Evolutionary conservation across 192 early-diverging fungal genomes (phyloP).

Genomic region (Coemansia interrupta): DNA sequence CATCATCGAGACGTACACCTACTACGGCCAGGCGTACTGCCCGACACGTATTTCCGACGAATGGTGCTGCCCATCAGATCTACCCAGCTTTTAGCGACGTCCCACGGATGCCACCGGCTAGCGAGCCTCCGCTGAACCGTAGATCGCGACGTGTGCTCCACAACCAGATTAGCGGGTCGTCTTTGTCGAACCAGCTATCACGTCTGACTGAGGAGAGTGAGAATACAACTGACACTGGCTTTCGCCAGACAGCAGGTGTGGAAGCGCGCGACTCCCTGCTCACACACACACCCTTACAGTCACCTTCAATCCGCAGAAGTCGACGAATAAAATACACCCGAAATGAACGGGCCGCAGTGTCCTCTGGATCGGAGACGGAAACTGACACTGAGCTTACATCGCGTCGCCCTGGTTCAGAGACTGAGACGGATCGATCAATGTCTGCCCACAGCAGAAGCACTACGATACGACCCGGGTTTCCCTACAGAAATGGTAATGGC

Average conservation of each 20-base stretch:
- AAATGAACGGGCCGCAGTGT: background rate
- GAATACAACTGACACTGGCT: background rate
- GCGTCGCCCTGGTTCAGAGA: slow-evolving; percentile 21
- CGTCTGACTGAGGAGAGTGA: slow-evolving; percentile 33
- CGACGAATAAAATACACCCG: slow-evolving; percentile 12
- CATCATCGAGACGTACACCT: no score
- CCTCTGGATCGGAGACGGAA: slow-evolving; percentile 33
- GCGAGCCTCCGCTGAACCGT: slow-evolving; percentile 30
- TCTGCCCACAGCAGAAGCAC: background rate
- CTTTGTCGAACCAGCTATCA: slow-evolving; percentile 33
- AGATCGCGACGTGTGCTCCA: slow-evolving; percentile 18
- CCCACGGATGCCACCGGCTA: slow-evolving; percentile 14
- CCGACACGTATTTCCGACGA: no score
- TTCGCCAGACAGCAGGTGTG: no score
- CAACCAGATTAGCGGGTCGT: slow-evolving; percentile 11
- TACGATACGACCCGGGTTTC: background rate
- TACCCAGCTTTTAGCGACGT: background rate
- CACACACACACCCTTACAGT: slow-evolving; percentile 16
- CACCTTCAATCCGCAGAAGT: slow-evolving; percentile 16
- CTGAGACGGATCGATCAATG: slow-evolving; percentile 25
- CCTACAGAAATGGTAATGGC: background rate
- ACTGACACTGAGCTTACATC: slow-evolving; percentile 19
- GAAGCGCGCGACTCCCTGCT: slow-evolving; percentile 11
- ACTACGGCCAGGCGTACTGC: no score
- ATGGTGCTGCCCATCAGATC: no score